phyloP scores from a whole-genome alignment of 2,329 filamentous ascomycete genomes.

The Microcyclosporella mali region DNA sequence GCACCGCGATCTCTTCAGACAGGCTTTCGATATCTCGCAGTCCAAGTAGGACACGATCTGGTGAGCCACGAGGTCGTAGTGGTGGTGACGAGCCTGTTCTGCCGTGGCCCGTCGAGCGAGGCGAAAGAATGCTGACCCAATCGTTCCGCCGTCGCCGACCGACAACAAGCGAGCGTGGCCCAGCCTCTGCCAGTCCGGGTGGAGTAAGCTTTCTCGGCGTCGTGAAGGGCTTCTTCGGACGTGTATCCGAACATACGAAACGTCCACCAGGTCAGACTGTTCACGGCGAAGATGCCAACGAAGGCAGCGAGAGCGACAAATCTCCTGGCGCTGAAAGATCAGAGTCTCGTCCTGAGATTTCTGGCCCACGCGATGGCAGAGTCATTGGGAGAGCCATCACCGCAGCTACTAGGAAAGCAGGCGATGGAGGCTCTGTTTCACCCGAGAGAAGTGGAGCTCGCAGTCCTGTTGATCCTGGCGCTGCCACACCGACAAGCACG shows the following conservation, averaged over 20 bases:
- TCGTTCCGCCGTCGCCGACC: constrained; percentile 8
- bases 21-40: constrained; percentile 24
- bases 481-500: constrained; percentile 5
- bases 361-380: constrained; percentile 13
- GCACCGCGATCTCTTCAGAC: constrained; percentile 44
- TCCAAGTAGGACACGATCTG: constrained; percentile 11
- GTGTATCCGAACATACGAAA: constrained; percentile 2
- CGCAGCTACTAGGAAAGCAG: neutral
- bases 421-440: neutral
- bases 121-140: constrained; percentile 3
- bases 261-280: constrained; percentile 2
- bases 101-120: neutral
- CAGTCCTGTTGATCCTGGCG: constrained; percentile 2
- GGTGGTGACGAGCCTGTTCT: constrained; percentile 1
- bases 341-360: constrained; percentile 13
- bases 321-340: constrained; percentile 1
- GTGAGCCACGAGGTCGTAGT: neutral
- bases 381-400: constrained; percentile 17
- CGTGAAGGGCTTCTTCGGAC: constrained; percentile 3
- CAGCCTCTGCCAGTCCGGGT: neutral
- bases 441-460: neutral
- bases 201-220: neutral
- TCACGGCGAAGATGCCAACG: constrained; percentile 29
- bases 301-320: constrained; percentile 3
- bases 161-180: constrained; percentile 9